These are phyloP conservation scores for Colletotrichum limetticola DNA, from an alignment of 2,329 filamentous ascomycete species.

Conservation along the genomic window DNA sequence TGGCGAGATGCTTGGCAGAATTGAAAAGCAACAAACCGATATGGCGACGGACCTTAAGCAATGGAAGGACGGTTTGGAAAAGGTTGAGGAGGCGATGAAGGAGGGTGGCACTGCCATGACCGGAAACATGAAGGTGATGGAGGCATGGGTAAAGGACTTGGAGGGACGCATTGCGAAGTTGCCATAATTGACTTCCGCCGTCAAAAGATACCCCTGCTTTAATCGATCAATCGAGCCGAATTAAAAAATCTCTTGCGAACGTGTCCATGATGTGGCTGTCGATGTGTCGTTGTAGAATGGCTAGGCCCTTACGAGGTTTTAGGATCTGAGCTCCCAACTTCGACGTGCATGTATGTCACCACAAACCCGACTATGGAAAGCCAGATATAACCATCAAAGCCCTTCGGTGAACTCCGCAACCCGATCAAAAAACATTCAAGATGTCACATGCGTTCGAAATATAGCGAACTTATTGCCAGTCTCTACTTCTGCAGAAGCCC, in stretches of 20 bases:
- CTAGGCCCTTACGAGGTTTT: neutral
- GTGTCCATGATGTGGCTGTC: neutral
- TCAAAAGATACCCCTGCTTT: constrained; percentile 49
- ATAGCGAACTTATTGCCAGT: neutral
- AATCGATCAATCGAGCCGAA: neutral
- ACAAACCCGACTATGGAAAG: neutral
- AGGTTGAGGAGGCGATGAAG: constrained; percentile 79
- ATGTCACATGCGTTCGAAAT: too few relatives aligned
- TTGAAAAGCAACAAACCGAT: constrained; percentile 84
- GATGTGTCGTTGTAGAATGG: neutral
- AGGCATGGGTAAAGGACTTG: constrained; percentile 88
- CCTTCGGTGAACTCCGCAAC: too few relatives aligned
- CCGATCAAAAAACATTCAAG: too few relatives aligned
- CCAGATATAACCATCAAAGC: neutral
- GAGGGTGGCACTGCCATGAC: constrained; percentile 77
- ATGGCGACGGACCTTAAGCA: constrained; percentile 86
- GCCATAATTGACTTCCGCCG: constrained; percentile 46
- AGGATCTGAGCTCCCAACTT: neutral
- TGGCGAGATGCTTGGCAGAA: constrained; percentile 77
- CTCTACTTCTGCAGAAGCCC: neutral
- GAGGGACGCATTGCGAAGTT: constrained; percentile 79
- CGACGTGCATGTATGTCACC: neutral
- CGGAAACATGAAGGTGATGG: constrained; percentile 85
- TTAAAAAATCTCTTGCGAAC: neutral
- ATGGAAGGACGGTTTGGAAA: constrained; percentile 85